phyloP scores from a whole-genome alignment of 2,329 filamentous ascomycete species.

The Venturia carpophila region DNA sequence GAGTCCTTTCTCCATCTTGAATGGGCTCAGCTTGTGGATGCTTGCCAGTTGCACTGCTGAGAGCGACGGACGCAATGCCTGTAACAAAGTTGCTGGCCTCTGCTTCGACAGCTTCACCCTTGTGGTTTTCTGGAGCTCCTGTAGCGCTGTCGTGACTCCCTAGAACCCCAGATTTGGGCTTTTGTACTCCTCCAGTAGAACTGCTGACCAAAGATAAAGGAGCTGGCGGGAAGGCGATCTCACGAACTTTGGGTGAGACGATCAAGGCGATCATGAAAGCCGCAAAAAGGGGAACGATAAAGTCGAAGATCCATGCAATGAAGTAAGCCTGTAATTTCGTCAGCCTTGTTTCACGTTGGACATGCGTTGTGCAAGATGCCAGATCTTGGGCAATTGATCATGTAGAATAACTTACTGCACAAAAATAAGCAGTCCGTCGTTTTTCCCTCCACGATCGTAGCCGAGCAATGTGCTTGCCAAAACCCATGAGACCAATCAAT shows the following conservation, averaged over 20 bases:
- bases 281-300: constrained; percentile 57
- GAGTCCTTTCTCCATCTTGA: constrained; percentile 32
- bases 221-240: constrained; percentile 64
- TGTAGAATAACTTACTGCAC: constrained; percentile 34
- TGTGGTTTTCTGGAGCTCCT: constrained; percentile 73
- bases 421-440: constrained; percentile 60
- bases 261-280: constrained; percentile 57
- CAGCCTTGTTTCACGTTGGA: not conserved
- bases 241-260: constrained; percentile 54
- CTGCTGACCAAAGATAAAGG: constrained; percentile 65
- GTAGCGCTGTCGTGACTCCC: constrained; percentile 71
- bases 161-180: constrained; percentile 65
- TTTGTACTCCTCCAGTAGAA: constrained; percentile 66
- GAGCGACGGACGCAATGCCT: constrained; percentile 61
- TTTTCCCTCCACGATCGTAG: constrained; percentile 73
- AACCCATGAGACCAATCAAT: constrained; percentile 55
- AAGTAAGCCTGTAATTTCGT: constrained; percentile 39
- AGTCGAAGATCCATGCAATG: constrained; percentile 63
- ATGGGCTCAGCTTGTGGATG: constrained; percentile 59
- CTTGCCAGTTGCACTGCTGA: constrained; percentile 70
- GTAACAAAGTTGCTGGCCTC: constrained; percentile 77
- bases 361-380: not conserved
- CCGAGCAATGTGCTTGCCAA: constrained; percentile 66
- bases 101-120: constrained; percentile 75
- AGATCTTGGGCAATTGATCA: not conserved